phyloP scores from a whole-genome alignment of 2,329 filamentous ascomycete species.

The Trichothecium roseum region DNA sequence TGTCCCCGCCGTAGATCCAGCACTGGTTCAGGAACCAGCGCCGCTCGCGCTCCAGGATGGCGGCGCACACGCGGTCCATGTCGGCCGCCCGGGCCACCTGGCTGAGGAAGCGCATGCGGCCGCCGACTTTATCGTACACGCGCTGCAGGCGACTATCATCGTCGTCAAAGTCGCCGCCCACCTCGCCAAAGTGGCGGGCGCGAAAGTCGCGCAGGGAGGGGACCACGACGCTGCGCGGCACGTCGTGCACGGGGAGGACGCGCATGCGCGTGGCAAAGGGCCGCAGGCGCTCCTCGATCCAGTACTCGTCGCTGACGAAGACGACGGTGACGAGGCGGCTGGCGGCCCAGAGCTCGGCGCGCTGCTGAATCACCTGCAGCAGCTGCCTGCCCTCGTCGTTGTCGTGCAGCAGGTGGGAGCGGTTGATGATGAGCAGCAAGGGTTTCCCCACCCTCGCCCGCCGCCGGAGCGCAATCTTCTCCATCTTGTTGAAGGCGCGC shows the following conservation, averaged over 20 bases:
- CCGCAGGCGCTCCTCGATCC: slow-evolving; percentile 46
- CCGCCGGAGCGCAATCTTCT: slow-evolving; percentile 55
- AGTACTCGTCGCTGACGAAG: slow-evolving; percentile 49
- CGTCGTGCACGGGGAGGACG: slow-evolving; percentile 40
- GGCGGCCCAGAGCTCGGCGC: slow-evolving; percentile 64
- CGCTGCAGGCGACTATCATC: slow-evolving; percentile 36
- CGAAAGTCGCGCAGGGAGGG: slow-evolving; percentile 38
- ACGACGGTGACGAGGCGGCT: slow-evolving; percentile 53
- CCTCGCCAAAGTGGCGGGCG: slow-evolving; percentile 28
- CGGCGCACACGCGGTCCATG: slow-evolving; percentile 39
- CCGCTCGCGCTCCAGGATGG: slow-evolving; percentile 50
- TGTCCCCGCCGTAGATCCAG: slow-evolving; percentile 53
- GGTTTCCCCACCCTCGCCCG: slow-evolving; percentile 37
- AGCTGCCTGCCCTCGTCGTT: slow-evolving; percentile 58
- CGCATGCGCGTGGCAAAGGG: slow-evolving; percentile 44
- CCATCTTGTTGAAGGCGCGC: slow-evolving; percentile 62
- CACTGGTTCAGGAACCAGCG: slow-evolving; percentile 60
- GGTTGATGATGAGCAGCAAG: slow-evolving; percentile 57
- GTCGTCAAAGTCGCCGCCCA: too few species aligned
- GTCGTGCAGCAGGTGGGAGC: slow-evolving; percentile 54
- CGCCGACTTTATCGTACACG: slow-evolving; percentile 43
- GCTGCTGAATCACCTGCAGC: slow-evolving; percentile 59
- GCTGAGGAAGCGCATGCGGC: slow-evolving; percentile 40
- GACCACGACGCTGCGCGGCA: slow-evolving; percentile 36
- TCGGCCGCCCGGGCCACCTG: slow-evolving; percentile 40